These are phyloP conservation scores for Starmerella floris DNA, from an alignment of 805 yeast genomes.

Conservation along the genomic window DNA sequence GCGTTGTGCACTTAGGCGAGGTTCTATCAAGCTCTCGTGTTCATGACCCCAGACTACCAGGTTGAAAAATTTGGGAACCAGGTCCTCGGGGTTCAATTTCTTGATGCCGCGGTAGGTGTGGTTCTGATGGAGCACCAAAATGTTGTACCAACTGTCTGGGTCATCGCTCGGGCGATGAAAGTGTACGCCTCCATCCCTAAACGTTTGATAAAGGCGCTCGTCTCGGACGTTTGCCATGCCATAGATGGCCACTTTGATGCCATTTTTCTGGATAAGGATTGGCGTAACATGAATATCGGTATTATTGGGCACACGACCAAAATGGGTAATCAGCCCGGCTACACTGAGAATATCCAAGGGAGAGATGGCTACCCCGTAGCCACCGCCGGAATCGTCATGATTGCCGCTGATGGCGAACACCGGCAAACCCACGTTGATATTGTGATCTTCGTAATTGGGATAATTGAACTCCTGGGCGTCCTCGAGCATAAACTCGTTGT, in stretches of 20 bases:
- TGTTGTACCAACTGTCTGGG: constrained; percentile 62
- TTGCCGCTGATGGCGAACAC: constrained; percentile 89
- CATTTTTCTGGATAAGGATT: constrained; percentile 66
- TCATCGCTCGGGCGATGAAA: constrained; percentile 56
- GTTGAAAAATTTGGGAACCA: constrained; percentile 69
- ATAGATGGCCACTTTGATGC: constrained; percentile 68
- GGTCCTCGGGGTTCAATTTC: constrained; percentile 70
- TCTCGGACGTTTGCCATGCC: constrained; percentile 84
- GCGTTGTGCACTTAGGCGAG: constrained; percentile 39
- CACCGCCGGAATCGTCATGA: constrained; percentile 94
- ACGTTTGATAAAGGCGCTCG: constrained; percentile 70
- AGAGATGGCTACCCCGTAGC: constrained; percentile 37
- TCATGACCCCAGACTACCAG: constrained; percentile 95
- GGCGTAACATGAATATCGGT: constrained; percentile 68
- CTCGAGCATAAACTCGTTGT: constrained; percentile 46
- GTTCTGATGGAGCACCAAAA: constrained; percentile 85
- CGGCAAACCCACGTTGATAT: constrained; percentile 77
- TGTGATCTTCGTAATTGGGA: constrained; percentile 83
- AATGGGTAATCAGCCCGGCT: constrained; percentile 75
- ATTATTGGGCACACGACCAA: constrained; percentile 66
- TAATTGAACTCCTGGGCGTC: constrained; percentile 45
- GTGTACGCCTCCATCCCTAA: constrained; percentile 65
- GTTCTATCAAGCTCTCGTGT: constrained; percentile 76
- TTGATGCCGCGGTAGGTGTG: constrained; percentile 60
- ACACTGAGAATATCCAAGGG: constrained; percentile 78